These are phyloP conservation scores for Candida frijolesensis DNA, from an alignment of 1,139 yeast genomes.

Conservation along the genomic window DNA sequence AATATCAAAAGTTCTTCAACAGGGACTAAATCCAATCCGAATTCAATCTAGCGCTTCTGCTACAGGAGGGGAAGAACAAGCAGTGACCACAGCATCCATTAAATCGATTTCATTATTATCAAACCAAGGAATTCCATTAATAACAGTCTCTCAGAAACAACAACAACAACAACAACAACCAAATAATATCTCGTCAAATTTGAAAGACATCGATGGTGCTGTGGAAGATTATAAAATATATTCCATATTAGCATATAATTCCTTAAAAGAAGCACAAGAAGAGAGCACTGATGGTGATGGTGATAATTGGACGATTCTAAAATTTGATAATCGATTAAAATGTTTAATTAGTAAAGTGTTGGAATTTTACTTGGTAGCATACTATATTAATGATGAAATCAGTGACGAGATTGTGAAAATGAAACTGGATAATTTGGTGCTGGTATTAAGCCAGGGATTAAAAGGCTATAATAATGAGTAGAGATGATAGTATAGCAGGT, in stretches of 20 bases:
- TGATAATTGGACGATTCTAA: slow-evolving; percentile 35
- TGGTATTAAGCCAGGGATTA: slow-evolving; percentile 36
- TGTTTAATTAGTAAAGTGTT: slow-evolving; percentile 25
- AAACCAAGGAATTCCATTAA: slow-evolving; percentile 41
- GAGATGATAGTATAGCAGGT: neutral
- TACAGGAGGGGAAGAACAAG: neutral
- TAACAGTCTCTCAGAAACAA: slow-evolving; percentile 29
- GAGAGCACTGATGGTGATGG: slow-evolving; percentile 7
- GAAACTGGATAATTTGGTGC: slow-evolving; percentile 39
- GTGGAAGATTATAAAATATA: slow-evolving; percentile 42
- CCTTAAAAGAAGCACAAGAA: neutral
- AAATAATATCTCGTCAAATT: neutral
- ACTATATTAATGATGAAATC: slow-evolving; percentile 19
- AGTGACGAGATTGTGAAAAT: slow-evolving; percentile 48
- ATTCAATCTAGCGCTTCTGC: too few relatives aligned
- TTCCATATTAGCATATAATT: slow-evolving; percentile 44
- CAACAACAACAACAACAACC: neutral
- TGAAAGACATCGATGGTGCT: neutral
- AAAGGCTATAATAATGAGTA: slow-evolving; percentile 24
- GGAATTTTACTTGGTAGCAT: slow-evolving; percentile 3
- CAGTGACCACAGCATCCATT: slow-evolving; percentile 26
- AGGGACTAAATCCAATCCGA: slow-evolving; percentile 35
- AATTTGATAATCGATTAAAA: slow-evolving; percentile 32
- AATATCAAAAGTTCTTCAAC: slow-evolving; percentile 43
- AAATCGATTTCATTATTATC: slow-evolving; percentile 46